These are phyloP conservation scores for Alectoria sarmentosa DNA, from an alignment of 495 filamentous ascomycete genomes.

Conservation along the genomic window DNA sequence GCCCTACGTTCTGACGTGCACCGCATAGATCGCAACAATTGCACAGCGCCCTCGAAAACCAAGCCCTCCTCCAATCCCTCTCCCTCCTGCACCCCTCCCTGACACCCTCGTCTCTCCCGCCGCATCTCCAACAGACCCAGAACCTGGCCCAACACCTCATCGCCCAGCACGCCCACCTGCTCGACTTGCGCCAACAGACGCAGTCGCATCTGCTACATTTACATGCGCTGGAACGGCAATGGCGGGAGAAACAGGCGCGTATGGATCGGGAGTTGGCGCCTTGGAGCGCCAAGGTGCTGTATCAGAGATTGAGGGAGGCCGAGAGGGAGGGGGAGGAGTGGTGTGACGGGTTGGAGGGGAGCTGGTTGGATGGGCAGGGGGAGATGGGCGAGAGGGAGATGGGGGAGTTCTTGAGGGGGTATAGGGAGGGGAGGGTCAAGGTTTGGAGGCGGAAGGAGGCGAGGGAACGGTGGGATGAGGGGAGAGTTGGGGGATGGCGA, in stretches of 20 bases:
- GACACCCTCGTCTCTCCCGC: conserved; percentile 50
- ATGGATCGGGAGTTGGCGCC: conserved; percentile 80
- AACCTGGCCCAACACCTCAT: conserved; percentile 62
- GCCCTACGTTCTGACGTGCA: not conserved
- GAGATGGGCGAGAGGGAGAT: conserved; percentile 69
- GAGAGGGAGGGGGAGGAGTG: conserved; percentile 79
- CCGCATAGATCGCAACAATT: conserved; percentile 35
- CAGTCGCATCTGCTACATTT: conserved; percentile 77
- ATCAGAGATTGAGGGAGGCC: conserved; percentile 65
- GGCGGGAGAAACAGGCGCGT: conserved; percentile 78
- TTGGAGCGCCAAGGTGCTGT: conserved; percentile 77
- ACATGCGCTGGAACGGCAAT: conserved; percentile 81
- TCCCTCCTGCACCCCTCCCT: conserved; percentile 56
- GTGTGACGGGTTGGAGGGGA: conserved; percentile 78
- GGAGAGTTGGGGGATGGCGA: conserved; percentile 86
- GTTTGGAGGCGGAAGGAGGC: conserved; percentile 71
- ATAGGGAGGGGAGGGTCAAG: conserved; percentile 66
- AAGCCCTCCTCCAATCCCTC: conserved; percentile 56
- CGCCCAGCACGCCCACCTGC: conserved; percentile 53
- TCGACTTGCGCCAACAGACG: conserved; percentile 53
- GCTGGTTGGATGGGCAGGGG: conserved; percentile 59
- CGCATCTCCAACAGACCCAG: conserved; percentile 45
- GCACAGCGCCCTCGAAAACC: conserved; percentile 51
- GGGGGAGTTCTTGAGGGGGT: conserved; percentile 71
- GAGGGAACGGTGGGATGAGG: conserved; percentile 90